These are phyloP conservation scores for Sindora glabra DNA, from an alignment of 306 rosid species.

Conservation along the genomic window DNA sequence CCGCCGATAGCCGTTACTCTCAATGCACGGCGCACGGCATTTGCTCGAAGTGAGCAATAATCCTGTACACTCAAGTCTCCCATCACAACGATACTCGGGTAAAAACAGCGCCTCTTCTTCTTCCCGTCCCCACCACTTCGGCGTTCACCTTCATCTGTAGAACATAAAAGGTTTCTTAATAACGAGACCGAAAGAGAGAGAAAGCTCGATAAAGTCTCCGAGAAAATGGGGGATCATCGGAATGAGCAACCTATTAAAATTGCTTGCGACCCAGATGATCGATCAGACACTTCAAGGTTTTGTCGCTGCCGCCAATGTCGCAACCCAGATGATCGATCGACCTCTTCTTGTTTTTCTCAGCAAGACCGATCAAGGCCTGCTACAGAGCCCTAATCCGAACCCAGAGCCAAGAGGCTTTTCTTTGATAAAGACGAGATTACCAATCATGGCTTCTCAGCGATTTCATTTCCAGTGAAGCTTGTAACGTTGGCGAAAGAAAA, in stretches of 20 bases:
- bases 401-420: conserved; percentile 21
- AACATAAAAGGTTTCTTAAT: too few species aligned
- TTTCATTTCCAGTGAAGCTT: conserved; percentile 7
- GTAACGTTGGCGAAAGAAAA: background rate
- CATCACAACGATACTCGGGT: too few species aligned
- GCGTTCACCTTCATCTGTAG: too few species aligned
- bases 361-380: background rate
- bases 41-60: too few species aligned
- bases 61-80: too few species aligned
- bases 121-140: too few species aligned
- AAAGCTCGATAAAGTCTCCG: background rate
- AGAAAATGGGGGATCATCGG: background rate
- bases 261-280: background rate
- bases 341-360: background rate
- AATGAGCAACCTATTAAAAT: background rate
- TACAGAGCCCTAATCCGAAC: background rate
- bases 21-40: too few species aligned
- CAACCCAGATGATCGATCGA: conserved; percentile 20
- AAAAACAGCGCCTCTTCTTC: too few species aligned
- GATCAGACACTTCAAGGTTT: conserved; percentile 1
- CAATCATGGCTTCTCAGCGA: conserved; percentile 23
- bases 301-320: background rate
- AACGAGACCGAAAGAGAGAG: background rate
- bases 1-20: too few species aligned
- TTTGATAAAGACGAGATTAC: conserved; percentile 6